A percentile compares a stretch with the other conserved stretches of the same genome.
These are phyloP conservation scores for Globisporangium solare DNA, from an alignment of 352 stramenopile genomes.

Conservation along the genomic window DNA sequence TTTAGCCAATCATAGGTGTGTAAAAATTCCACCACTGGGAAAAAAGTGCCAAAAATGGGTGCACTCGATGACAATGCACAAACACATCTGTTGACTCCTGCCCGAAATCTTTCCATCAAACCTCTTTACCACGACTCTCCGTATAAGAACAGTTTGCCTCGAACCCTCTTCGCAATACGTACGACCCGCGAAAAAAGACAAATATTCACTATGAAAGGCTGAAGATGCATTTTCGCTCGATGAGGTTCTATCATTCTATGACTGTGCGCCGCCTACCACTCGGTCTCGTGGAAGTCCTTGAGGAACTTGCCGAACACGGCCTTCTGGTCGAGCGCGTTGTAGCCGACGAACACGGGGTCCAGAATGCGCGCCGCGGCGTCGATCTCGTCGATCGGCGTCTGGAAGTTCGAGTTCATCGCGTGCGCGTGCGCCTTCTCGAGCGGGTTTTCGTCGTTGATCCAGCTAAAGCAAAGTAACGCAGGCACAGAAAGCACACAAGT, in stretches of 20 bases:
- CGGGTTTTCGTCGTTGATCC: slow-evolving; percentile 99
- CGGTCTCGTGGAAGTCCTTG: slow-evolving; percentile 88
- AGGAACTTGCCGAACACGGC: slow-evolving; percentile 78
- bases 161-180: no score
- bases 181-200: no score
- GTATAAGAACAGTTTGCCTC: no score
- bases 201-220: no score
- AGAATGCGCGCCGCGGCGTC: slow-evolving; percentile 94
- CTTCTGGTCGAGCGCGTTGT: slow-evolving; percentile 45
- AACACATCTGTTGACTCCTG: no score
- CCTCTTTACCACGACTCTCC: no score
- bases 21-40: neutral
- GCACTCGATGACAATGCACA: neutral
- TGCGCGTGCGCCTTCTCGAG: slow-evolving; percentile 91
- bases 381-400: slow-evolving; percentile 97
- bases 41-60: slow-evolving; percentile 6
- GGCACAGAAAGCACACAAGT: slow-evolving; percentile 7
- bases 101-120: no score
- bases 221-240: no score
- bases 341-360: slow-evolving; percentile 93
- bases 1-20: slow-evolving; percentile 1
- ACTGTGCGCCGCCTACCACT: slow-evolving; percentile 82
- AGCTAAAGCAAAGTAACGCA: slow-evolving; percentile 36
- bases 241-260: neutral
- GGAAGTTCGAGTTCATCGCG: slow-evolving; percentile 90